A percentile compares a stretch with the other conserved stretches of the same genome.
Evolutionary conservation across 2,329 filamentous ascomycete genomes (phyloP).

Genomic region (Colletotrichum limetticola): DNA sequence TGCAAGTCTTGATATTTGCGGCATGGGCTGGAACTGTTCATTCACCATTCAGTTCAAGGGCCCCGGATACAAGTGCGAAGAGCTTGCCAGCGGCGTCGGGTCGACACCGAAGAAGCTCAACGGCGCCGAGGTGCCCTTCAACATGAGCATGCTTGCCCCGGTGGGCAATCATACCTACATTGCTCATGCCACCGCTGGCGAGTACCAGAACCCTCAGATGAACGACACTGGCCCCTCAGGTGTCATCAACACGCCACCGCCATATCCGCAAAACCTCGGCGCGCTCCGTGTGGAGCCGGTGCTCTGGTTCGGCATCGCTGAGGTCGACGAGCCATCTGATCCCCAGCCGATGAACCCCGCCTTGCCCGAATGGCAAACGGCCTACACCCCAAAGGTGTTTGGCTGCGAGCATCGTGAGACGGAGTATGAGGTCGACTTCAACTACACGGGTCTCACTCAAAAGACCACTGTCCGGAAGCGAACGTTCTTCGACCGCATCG

Average conservation of each 20-base stretch:
- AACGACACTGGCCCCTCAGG: conserved; percentile 40
- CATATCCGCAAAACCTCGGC: conserved; percentile 43
- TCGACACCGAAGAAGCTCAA: conserved; percentile 39
- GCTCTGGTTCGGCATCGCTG: conserved; percentile 48
- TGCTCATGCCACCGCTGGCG: conserved; percentile 40
- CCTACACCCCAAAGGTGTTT: conserved; percentile 46
- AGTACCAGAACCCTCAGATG: conserved; percentile 43
- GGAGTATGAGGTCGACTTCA: conserved; percentile 44
- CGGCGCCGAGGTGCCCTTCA: conserved; percentile 40
- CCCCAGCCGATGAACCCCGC: conserved; percentile 33
- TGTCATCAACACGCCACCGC: conserved; percentile 36
- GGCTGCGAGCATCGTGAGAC: conserved; percentile 49
- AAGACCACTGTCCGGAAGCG: conserved; percentile 36
- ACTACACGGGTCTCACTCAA: conserved; percentile 41
- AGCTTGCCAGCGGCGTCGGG: conserved; percentile 42
- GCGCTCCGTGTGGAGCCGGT: conserved; percentile 47
- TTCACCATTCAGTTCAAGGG: conserved; percentile 46
- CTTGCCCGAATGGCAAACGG: conserved; percentile 41
- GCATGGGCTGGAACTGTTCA: conserved; percentile 47
- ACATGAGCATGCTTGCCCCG: conserved; percentile 41
- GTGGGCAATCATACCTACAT: conserved; percentile 45
- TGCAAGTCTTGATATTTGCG: conserved; percentile 46
- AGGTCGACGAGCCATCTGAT: conserved; percentile 39
- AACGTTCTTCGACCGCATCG: conserved; percentile 38
- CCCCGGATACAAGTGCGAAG: conserved; percentile 49